Evolutionary conservation across 805 yeast species (phyloP), one percentile per base, ranked within the genome.

Genomic region (Wickerhamomyces queroliae): DNA sequence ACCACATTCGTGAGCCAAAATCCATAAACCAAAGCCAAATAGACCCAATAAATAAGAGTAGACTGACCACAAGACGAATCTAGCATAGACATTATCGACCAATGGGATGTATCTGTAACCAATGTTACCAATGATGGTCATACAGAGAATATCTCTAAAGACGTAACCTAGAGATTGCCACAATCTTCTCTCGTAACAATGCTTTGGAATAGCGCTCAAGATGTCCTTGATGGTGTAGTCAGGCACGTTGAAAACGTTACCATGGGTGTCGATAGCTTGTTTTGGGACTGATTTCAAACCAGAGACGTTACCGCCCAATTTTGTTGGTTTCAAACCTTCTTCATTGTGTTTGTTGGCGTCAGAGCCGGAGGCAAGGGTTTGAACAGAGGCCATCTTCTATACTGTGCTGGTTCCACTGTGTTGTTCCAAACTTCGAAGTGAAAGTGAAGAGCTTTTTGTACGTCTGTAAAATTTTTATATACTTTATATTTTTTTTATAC

Each of bases 1-100:
- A 31, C 83, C 82, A 64, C 83, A 77, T 59, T 76, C 81, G 55
- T 76, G 82, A 35, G 80, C 80, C 55, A 77, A 58, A 45, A 77
- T 73, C 83, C 82, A 77, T 37, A 76, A 56, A 33, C 83, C 83
- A 41, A 74, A 69, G 7, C 78, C 76, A 47, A 74, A 68, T 42
- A 74, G 61, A 39, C 80, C 74, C 46, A 66, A 59, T 43, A 55
- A 42, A 47, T 58, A 62, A 33, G 70, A 58, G 46, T 69, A 63
- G 21, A 62, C 52, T 39, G 52, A 47, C 75, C 73, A 74, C 7
- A 67, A 57, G 1, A 59, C 62, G 42, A 66, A 66, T 52, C 78
- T 64, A 12, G 59, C 37, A 34, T 27, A 38, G 23, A 47, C 40
- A 24, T 62, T 56, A 18, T 59, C 58, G 15, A 74, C 62, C 35